Evolutionary conservation across 495 filamentous ascomycete species (phyloP), one percentile per base, ranked within the genome.

Genomic region (Clohesyomyces aquaticus): DNA sequence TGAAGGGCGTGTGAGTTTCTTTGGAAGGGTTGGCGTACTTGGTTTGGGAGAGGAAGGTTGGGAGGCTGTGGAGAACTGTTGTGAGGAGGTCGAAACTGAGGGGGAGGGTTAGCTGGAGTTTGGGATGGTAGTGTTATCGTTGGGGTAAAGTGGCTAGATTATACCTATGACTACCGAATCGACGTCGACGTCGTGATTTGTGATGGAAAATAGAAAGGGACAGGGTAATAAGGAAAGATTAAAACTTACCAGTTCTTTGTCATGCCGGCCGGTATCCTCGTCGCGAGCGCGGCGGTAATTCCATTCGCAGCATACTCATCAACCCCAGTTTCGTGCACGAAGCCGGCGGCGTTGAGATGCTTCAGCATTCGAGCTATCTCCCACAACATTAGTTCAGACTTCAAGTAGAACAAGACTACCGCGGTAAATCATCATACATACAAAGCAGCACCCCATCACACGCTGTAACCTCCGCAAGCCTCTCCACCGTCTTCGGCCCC

Each of bases 281-380:
- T 45, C 4, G 54, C 54, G 8, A 57, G 41, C 4, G 41, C 35
- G 10, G 54, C 54, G 25, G 35, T 57, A 4, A 57, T 57, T 4
- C 12, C 54, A 32, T 57, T 57, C 14, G 35, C n/a, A 12, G 35
- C 22, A 27, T 35, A 57, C 54, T 57, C 54, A 19, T 47, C 46
- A 2, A 22, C 4, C 9, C 41, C 25, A 3, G 54, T 57, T 46
- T 57, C 54, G 4, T 43, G 14, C 8, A 57, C 54, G 25, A 57
- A 45, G 25, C 54, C 54, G 4, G 23, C 16, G 16, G 35, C 21
- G 23, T 8, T 6, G 3, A 57, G 35, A 19, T 23, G 41, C 21
- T 47, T 43, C n/a, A 57, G 35, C 6, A 57, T 8, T 6, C 54
- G 54, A 45, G 54, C 54, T 57, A 22, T 43, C 4, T 57, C n/a